A percentile compares a stretch with the other conserved stretches of the same genome.
These are phyloP conservation scores for Asterophora lycoperdoides DNA, from an alignment of 768 basidiomycete genomes.

Conservation along the genomic window DNA sequence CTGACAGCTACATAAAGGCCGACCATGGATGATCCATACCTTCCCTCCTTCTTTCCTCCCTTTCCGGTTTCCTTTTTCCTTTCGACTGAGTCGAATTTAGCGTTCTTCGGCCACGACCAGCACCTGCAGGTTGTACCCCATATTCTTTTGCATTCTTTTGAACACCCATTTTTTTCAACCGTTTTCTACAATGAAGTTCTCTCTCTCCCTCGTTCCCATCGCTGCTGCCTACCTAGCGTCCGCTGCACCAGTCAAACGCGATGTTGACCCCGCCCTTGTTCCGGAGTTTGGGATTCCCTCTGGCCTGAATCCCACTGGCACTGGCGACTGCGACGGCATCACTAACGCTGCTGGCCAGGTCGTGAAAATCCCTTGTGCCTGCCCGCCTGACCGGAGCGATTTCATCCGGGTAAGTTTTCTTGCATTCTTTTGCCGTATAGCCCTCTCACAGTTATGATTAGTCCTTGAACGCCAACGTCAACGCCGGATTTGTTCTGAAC, in stretches of 20 bases:
- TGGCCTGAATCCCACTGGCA: constrained; percentile 58
- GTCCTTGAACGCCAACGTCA: constrained; percentile 52
- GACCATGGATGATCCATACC: background rate
- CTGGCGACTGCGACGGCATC: constrained; percentile 60
- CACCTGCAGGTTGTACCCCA: constrained; percentile 8
- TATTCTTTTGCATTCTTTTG: constrained; percentile 7
- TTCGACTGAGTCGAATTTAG: constrained; percentile 21
- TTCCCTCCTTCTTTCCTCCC: background rate
- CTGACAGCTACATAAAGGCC: constrained; percentile 2
- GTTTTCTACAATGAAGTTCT: constrained; percentile 30
- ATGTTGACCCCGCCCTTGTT: constrained; percentile 40
- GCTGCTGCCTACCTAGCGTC: constrained; percentile 30
- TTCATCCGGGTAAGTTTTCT: constrained; percentile 52
- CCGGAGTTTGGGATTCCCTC: constrained; percentile 56
- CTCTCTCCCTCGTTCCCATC: constrained; percentile 24
- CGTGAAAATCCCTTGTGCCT: constrained; percentile 60
- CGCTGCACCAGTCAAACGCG: constrained; percentile 40
- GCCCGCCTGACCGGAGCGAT: constrained; percentile 51
- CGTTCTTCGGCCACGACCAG: background rate
- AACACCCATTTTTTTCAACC: constrained; percentile 1
- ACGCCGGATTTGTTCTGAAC: constrained; percentile 44
- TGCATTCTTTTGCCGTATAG: background rate
- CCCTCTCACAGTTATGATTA: background rate
- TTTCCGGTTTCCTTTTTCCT: constrained; percentile 1
- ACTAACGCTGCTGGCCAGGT: constrained; percentile 51